A percentile compares a stretch with the other conserved stretches of the same genome.
phyloP scores from a whole-genome alignment of 306 rosid species.

The Cucumis sativus region Cucumber_9930_V3 NC_026657.2:3201501-3202000 shows the following conservation, averaged over 20 bases:
- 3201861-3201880: conserved; percentile 52
- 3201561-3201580: conserved; percentile 39
- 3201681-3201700: conserved; percentile 49
- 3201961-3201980: conserved; percentile 49
- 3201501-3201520: conserved; percentile 42
- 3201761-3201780: conserved; percentile 53
- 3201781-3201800: conserved; percentile 85
- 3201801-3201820: conserved; percentile 31
- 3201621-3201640: conserved; percentile 44
- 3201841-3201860: conserved; percentile 53
- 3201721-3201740: conserved; percentile 30
- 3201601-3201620: conserved; percentile 28
- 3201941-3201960: conserved; percentile 48
- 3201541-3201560: conserved; percentile 53
- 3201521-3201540: conserved; percentile 54
- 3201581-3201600: conserved; percentile 67
- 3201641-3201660: conserved; percentile 46
- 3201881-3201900: conserved; percentile 56
- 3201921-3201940: conserved; percentile 45
- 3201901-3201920: conserved; percentile 38
- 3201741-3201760: conserved; percentile 19
- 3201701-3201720: conserved; percentile 43
- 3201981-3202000: conserved; percentile 66
- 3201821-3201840: conserved; percentile 57
- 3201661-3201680: conserved; percentile 79